Base-by-base conservation (phyloP, 306 rosid species). In the Pueraria montana region DNA sequence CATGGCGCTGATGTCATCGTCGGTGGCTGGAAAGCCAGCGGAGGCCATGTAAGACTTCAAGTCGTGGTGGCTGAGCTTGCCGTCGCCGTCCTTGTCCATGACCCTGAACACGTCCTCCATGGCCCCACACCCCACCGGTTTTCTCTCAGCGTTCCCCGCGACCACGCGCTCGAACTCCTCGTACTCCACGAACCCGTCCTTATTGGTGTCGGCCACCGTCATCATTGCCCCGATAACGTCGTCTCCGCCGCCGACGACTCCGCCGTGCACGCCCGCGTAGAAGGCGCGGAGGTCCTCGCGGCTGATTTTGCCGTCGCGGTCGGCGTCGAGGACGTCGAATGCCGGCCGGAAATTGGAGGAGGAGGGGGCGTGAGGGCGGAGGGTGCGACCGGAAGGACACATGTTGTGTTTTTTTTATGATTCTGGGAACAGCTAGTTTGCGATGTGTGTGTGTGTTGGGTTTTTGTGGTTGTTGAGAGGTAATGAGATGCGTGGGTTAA, bases 81-180 rank as follows among this genome's bases (percentile, higher is more conserved):
- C 99, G 55, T 96, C 99, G 4, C 95, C 99, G 67, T 96, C 99
- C 73, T 80, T 90, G 78, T 96, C 98, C 97, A 96, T 96, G 9
- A 82, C 87, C 87, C 79, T 91, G 77, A 94, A 96, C 77, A 90
- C 97, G 12, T 96, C 99, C 71, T 90, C 95, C 94, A 96, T 90
- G 4, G 95, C 84, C 30, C 87, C 87, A 16, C 84, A 82, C 20
- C 83, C 87, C 2, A 17, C 34, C 45, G 86, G 24, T 1, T 59
- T 79, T 42, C 26, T 83, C 71, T 66, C 81, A 27, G n/a, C 34
- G 14, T 81, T 62, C 0, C 81, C 88, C 48, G 82, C 62, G 17
- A 94, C 87, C 43, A 94, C 95, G 27, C 89, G 84, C 87, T 96
- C 95, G 84, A 96, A 96, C 82, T 96, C 99, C 11, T 96, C 92